A percentile compares a stretch with the other conserved stretches of the same genome.
Evolutionary conservation across 257 asterid species (phyloP).

Genomic region (Petunia secreta): DNA sequence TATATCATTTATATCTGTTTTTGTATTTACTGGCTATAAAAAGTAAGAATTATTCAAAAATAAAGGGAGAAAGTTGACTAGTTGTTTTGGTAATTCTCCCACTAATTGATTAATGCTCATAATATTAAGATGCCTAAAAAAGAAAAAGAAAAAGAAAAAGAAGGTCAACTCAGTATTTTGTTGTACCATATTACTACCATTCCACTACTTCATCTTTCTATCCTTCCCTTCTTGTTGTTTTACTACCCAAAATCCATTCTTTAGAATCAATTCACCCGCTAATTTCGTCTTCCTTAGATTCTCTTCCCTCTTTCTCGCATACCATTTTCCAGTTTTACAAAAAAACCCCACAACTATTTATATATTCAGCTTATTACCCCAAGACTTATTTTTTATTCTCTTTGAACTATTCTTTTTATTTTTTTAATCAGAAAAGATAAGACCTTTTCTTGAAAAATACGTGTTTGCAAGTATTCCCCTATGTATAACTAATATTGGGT

Average conservation of each 20-base stretch:
- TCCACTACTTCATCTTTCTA: neutral
- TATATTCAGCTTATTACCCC: neutral
- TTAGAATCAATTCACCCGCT: neutral
- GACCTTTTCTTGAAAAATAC: neutral
- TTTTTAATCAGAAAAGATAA: neutral
- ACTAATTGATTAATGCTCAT: too few species aligned
- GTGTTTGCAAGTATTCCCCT: conserved; percentile 12
- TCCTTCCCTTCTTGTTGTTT: neutral
- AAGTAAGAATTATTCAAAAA: too few species aligned
- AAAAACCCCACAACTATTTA: neutral
- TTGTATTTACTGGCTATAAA: too few species aligned
- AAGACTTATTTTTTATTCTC: neutral
- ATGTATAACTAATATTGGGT: neutral
- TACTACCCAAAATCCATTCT: neutral
- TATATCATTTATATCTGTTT: too few species aligned
- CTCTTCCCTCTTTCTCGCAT: neutral
- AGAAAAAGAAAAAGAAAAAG: too few species aligned
- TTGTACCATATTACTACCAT: too few species aligned
- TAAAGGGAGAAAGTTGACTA: too few species aligned
- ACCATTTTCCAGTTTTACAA: conserved; percentile 19
- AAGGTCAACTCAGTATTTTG: too few species aligned
- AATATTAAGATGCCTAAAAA: too few species aligned
- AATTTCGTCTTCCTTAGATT: neutral
- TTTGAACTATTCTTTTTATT: neutral
- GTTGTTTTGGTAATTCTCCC: too few species aligned